Base-by-base conservation (phyloP, 2,329 filamentous ascomycete species). In the Byssothecium circinans region DNA sequence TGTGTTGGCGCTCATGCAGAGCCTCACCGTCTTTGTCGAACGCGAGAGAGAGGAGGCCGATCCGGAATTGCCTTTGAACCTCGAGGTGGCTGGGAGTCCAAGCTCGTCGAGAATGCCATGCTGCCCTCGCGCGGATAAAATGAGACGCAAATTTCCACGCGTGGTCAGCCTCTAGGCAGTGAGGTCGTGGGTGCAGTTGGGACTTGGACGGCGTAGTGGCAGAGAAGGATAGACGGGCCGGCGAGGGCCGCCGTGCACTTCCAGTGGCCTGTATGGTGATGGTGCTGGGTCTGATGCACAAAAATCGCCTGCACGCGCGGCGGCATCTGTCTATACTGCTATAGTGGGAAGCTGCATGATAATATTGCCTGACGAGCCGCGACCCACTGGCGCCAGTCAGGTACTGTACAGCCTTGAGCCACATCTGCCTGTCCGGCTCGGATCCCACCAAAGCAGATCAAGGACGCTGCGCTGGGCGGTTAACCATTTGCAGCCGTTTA, bases 81-180 rank as follows among this genome's bases (percentile, higher is more conserved):
- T 25, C 23, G 23, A 5, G 23, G 17, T 34, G 32, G 32, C 32
- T 17, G 45, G 34, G 44, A 42, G 37, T n/a, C n/a, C n/a, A n/a
- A n/a, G n/a, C n/a, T n/a, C n/a, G n/a, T n/a, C n/a, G n/a, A n/a
- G 51, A 52, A 54, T 53, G 56, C 58, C 50, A 53, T 39, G 39
- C 32, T 45, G 29, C 38, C 49, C 50, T 49, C 52, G 57, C 49
- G 53, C 61, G 64, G 64, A 46, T 67, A 39, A 66, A 68, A 68
- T 68, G 56, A 53, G 22, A 38, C 56, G 56, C 50, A 57, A 54
- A 45, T 53, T 62, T 54, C 43, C 47, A 57, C 45, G 44, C 50
- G 53, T 56, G 52, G 60, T 62, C 59, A 62, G 51, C 52, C 44
- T 35, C 27, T 50, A n/a, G 32, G 32, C 6, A 6, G 17, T 46